A percentile compares a stretch with the other conserved stretches of the same genome.
Evolutionary conservation across 345 rosid genomes (phyloP).

Genomic region (Eucalyptus lansdowneana): DNA sequence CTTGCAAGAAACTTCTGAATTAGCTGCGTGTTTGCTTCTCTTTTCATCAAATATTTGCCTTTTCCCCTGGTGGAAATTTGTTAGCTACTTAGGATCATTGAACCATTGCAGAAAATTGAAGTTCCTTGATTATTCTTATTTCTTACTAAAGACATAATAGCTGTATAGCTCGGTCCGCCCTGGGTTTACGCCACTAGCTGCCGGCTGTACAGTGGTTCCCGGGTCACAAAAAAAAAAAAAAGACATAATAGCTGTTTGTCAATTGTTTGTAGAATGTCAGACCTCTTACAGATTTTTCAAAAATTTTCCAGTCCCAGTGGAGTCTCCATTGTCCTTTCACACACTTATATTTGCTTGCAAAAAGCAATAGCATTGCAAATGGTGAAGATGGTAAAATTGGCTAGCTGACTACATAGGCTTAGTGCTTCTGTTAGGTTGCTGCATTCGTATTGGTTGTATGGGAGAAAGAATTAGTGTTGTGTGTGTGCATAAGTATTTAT

Average conservation of each 20-base stretch:
- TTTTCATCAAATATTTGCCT: not conserved
- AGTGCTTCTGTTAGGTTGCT: not conserved
- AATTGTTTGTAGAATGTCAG: not conserved
- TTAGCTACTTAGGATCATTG: not conserved
- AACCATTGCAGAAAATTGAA: not conserved
- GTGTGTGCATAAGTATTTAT: not conserved
- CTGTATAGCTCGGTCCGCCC: too few species aligned
- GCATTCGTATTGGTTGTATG: not conserved
- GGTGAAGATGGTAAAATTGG: not conserved
- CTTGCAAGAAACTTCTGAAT: constrained; percentile 38
- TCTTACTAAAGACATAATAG: not conserved
- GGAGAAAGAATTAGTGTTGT: not conserved
- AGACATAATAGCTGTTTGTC: not conserved
- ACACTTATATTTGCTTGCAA: not conserved
- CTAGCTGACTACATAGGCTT: not conserved
- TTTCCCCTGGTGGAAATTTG: not conserved
- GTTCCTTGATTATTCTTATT: not conserved
- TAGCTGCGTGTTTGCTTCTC: not conserved
- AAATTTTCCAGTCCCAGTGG: not conserved
- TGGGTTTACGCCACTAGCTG: too few species aligned
- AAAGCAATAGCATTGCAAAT: not conserved
- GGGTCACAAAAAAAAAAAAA: too few species aligned
- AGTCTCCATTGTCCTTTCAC: not conserved
- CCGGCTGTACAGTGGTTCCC: too few species aligned
- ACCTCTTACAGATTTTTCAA: not conserved